phyloP scores from a whole-genome alignment of 257 asterid genomes.

The Solanum peruvianum region DNA sequence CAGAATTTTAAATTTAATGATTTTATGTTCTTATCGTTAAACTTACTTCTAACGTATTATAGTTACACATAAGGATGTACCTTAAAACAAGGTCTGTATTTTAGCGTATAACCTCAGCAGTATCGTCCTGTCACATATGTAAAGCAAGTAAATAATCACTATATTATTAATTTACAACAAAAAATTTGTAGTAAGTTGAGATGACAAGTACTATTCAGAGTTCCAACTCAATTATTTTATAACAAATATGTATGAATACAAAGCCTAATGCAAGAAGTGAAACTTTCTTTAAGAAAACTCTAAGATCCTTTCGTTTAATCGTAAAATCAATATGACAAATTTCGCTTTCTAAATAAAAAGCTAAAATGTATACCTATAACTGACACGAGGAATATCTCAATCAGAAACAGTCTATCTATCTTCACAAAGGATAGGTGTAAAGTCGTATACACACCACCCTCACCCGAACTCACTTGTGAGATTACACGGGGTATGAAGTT shows the following conservation, averaged over 20 bases:
- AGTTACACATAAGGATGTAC: too few relatives aligned
- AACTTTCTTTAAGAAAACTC: neutral
- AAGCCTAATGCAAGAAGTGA: neutral
- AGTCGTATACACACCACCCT: neutral
- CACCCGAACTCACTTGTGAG: neutral
- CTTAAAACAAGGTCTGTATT: too few relatives aligned
- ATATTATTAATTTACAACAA: neutral
- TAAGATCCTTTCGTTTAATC: neutral
- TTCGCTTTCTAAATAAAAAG: neutral
- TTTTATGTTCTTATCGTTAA: too few relatives aligned
- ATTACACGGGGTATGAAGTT: neutral
- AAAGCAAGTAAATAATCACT: too few relatives aligned
- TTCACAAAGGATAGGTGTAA: neutral
- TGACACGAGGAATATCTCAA: neutral
- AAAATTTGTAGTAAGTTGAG: neutral
- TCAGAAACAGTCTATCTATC: neutral
- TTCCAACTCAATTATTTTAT: neutral
- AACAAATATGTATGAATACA: neutral
- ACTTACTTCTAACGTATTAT: too few relatives aligned
- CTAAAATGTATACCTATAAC: neutral
- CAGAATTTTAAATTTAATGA: too few relatives aligned
- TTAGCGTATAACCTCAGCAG: neutral
- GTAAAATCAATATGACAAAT: neutral
- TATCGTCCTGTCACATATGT: too few relatives aligned
- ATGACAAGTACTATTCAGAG: neutral